Evolutionary conservation across 306 rosid species (phyloP), one percentile per base, ranked within the genome.

Genomic region (Vigna reflexopilosa): DNA sequence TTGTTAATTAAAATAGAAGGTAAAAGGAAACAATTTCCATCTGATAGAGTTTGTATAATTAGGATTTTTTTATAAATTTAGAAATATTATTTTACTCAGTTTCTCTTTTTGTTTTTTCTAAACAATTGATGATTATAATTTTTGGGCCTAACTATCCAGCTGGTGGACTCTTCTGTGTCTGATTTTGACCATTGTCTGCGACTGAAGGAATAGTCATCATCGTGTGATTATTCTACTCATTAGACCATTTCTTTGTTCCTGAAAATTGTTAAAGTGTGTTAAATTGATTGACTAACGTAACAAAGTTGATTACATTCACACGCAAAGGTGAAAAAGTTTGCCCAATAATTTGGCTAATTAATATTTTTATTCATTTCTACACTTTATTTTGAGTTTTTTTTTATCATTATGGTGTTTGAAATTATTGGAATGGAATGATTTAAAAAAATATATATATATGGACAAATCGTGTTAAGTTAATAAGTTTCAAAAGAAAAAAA

Each of bases 111-210:
- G 2, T 5, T 12, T 26, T 58, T 26, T 5, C 65, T 58, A 13
- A 58, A 58, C 17, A 4, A 59, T 59, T 59, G 47, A 1, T 42
- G 10, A 42, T 42, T 9, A 13, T 11, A 62, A 63, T 8, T 34
- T 63, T 34, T 16, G 47, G 68, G n/a, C 48, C 3, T 63, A 63
- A 34, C 17, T 15, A 58, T 24, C 64, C 17, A 61, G 19, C 45
- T 38, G 24, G 2, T 30, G 17, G 42, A 61, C 20, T 30, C 11
- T 4, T 61, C 67, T 61, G 42, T 28, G 7, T 61, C 10, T 61
- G 64, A 58, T 58, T 24, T 58, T 24, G 64, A 58, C 48, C 68
- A 34, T 16, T 63, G 68, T 62, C 68, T 63, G 68, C 48, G 47
- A 63, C 47, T 26, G n/a, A 72, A 40, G 26, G 56, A 73, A 44